These are phyloP conservation scores for Tricholoma flavovirens DNA, from an alignment of 768 basidiomycete species.

Conservation along the genomic window DNA sequence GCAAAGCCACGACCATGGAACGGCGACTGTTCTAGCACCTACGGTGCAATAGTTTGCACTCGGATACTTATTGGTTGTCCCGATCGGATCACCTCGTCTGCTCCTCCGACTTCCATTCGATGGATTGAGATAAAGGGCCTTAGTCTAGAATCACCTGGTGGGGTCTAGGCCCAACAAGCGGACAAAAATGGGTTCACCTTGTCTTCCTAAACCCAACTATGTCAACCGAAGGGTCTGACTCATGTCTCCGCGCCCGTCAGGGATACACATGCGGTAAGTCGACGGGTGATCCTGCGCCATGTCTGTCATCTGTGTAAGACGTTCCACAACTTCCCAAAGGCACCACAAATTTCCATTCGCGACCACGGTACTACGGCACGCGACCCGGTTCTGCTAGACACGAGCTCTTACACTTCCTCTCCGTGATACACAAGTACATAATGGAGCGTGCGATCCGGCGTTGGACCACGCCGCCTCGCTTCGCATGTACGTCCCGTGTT, in stretches of 20 bases:
- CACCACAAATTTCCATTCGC: neutral
- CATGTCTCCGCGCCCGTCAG: neutral
- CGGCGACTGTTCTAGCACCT: neutral
- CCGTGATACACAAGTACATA: neutral
- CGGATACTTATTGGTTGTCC: neutral
- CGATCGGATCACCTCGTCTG: neutral
- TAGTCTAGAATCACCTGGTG: neutral
- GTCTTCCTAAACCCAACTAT: neutral
- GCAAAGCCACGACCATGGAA: neutral
- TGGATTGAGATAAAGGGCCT: neutral
- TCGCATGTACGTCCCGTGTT: neutral
- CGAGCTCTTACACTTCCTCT: neutral
- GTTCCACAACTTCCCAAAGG: neutral
- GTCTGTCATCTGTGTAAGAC: neutral
- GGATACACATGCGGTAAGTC: neutral
- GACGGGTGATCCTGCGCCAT: neutral
- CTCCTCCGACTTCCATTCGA: neutral
- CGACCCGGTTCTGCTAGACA: neutral
- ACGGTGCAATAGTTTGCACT: neutral
- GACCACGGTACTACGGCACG: neutral
- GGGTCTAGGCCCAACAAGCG: neutral
- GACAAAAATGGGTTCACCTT: neutral
- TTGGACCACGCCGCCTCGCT: neutral
- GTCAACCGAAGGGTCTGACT: neutral
- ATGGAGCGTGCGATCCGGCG: neutral